A percentile compares a stretch with the other conserved stretches of the same genome.
Conservation (phyloP, 2,329 filamentous ascomycete genomes). For the Apiospora phragmitis region DNA sequence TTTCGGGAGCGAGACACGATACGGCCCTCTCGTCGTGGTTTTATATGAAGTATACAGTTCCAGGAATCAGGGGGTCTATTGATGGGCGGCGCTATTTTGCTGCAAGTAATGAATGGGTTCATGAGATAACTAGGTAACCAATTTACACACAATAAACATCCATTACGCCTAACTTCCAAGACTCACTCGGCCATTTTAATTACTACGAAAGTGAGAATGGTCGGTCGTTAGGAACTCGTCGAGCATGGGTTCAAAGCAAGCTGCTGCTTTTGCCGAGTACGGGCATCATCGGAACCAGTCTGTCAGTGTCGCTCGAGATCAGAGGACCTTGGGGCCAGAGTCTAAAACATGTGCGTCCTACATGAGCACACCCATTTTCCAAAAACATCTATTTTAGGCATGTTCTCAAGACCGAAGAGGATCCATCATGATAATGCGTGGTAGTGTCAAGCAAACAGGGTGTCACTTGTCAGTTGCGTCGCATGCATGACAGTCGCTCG, state of each 20-base stretch:
- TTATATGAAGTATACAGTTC: neutral
- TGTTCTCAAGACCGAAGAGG: neutral
- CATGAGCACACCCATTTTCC: neutral
- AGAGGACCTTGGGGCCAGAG: neutral
- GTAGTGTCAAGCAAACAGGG: neutral
- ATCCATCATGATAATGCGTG: neutral
- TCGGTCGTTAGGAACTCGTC: neutral
- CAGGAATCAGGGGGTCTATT: neutral
- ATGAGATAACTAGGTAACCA: neutral
- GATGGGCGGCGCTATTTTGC: neutral
- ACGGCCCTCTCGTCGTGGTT: neutral
- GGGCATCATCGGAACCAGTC: neutral
- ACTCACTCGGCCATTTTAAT: no score
- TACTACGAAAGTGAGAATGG: neutral
- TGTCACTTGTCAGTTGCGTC: neutral
- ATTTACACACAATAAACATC: neutral
- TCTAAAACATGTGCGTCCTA: neutral
- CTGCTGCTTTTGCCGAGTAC: neutral
- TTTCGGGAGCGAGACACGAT: neutral
- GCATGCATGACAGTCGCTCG: neutral
- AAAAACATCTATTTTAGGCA: neutral
- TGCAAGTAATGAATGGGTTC: neutral
- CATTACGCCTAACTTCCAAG: neutral
- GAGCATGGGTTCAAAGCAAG: neutral
- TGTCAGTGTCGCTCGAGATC: neutral